These are phyloP conservation scores for Plasmodium falciparum DNA, from an alignment of 169 alveolate species.

Conservation along the genomic window DNA sequence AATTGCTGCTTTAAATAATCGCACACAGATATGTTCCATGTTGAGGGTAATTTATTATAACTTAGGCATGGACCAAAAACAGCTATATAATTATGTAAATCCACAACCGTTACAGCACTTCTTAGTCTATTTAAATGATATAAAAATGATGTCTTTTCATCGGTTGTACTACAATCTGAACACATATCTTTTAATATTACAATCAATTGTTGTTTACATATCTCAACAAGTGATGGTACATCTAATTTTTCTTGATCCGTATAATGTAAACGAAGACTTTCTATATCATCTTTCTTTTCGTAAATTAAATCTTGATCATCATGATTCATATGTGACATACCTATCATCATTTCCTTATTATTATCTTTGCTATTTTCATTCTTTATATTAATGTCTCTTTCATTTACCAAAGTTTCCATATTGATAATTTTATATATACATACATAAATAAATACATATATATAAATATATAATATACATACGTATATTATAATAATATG, in stretches of 20 bases:
- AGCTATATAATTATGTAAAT: slow-evolving; percentile 73
- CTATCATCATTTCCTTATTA: slow-evolving; percentile 5
- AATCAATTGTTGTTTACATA: slow-evolving; percentile 66
- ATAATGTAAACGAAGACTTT: slow-evolving; percentile 5
- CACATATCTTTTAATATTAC: slow-evolving; percentile 69
- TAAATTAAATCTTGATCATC: slow-evolving; percentile 9
- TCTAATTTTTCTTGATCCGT: slow-evolving; percentile 66
- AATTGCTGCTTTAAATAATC: slow-evolving; percentile 64
- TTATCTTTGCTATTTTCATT: slow-evolving; percentile 46
- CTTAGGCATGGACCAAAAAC: slow-evolving; percentile 74
- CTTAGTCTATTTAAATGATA: slow-evolving; percentile 65
- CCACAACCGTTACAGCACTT: slow-evolving; percentile 72
- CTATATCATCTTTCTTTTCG: slow-evolving; percentile 54
- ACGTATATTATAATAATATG: not conserved
- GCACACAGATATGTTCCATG: slow-evolving; percentile 69
- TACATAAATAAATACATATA: slow-evolving; percentile 13
- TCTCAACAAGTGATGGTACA: slow-evolving; percentile 71
- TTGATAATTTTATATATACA: not conserved
- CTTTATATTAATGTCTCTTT: slow-evolving; percentile 9
- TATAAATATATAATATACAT: slow-evolving; percentile 10
- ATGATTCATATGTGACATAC: not conserved
- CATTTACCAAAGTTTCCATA: slow-evolving; percentile 52
- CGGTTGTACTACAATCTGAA: slow-evolving; percentile 47
- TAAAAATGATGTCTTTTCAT: slow-evolving; percentile 53
- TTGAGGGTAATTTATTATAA: slow-evolving; percentile 66